These are phyloP conservation scores for Podaxis sp. DNA, from an alignment of 768 basidiomycete genomes.

Conservation along the genomic window DNA sequence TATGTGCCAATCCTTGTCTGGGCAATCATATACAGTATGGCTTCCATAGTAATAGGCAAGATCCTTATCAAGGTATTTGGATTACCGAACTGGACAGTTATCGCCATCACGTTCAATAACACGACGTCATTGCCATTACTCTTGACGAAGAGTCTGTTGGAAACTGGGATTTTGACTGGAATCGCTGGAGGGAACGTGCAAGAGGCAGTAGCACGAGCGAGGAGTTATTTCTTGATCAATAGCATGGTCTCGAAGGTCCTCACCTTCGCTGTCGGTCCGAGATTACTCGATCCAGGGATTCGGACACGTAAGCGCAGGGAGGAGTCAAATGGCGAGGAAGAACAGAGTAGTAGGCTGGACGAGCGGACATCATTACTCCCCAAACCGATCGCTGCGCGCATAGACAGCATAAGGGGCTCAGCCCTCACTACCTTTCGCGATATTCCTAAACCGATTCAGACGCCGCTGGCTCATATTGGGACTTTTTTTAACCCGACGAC, in stretches of 20 bases:
- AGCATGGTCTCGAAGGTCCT: constrained; percentile 12
- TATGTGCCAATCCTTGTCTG: constrained; percentile 9
- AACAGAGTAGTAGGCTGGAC: background rate
- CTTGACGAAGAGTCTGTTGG: constrained; percentile 9
- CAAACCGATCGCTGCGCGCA: background rate
- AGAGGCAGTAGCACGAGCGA: constrained; percentile 6
- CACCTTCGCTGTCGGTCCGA: constrained; percentile 6
- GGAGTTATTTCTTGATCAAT: constrained; percentile 12
- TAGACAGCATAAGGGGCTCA: background rate
- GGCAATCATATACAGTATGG: constrained; percentile 1
- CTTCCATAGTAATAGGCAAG: constrained; percentile 4
- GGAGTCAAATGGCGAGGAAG: background rate
- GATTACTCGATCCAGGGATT: background rate
- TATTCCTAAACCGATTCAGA: background rate
- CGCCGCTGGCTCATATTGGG: background rate
- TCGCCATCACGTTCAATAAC: constrained; percentile 11
- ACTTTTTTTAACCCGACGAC: constrained; percentile 4
- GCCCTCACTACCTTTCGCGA: background rate
- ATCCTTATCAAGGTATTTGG: constrained; percentile 1
- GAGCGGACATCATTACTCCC: background rate
- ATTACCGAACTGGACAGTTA: constrained; percentile 8
- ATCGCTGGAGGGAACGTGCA: constrained; percentile 3
- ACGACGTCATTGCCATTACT: constrained; percentile 10
- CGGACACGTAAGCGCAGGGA: background rate
- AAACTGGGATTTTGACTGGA: constrained; percentile 1